Conservation (phyloP, 2,329 filamentous ascomycete genomes). For the Akanthomyces muscarius region DNA sequence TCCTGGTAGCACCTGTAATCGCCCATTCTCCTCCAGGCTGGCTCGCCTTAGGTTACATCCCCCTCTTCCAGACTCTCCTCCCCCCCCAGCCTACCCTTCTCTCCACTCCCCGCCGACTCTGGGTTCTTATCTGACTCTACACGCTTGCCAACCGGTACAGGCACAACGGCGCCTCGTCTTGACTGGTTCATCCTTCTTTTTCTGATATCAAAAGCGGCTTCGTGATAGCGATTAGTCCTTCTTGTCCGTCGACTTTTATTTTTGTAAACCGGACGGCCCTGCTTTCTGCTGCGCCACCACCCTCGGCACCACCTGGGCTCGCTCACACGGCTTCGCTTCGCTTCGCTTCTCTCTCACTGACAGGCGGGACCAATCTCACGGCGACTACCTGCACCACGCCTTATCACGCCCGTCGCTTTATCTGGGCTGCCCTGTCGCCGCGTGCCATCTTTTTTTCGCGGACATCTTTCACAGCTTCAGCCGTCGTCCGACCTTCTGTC, state of each 20-base stretch:
- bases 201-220: neutral
- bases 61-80: neutral
- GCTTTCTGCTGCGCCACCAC: slow-evolving; percentile 2
- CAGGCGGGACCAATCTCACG: slow-evolving; percentile 3
- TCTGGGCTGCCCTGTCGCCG: neutral
- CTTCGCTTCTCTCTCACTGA: neutral
- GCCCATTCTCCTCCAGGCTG: slow-evolving; percentile 8
- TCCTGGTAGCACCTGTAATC: slow-evolving; percentile 9
- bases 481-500: neutral
- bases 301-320: neutral
- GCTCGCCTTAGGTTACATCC: slow-evolving; percentile 25
- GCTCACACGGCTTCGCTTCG: neutral
- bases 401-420: neutral
- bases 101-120: slow-evolving; percentile 17
- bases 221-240: neutral
- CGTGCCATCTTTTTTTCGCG: neutral
- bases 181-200: slow-evolving; percentile 1
- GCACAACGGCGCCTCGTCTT: slow-evolving; percentile 12
- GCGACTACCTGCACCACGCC: neutral
- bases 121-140: slow-evolving; percentile 17
- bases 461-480: neutral
- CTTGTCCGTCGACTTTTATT: neutral
- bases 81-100: slow-evolving; percentile 16
- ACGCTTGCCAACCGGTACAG: neutral
- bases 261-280: neutral